Base-by-base conservation (phyloP, 371 early-diverging fungal genomes). In the Choanephora cucurbitarum region DNA sequence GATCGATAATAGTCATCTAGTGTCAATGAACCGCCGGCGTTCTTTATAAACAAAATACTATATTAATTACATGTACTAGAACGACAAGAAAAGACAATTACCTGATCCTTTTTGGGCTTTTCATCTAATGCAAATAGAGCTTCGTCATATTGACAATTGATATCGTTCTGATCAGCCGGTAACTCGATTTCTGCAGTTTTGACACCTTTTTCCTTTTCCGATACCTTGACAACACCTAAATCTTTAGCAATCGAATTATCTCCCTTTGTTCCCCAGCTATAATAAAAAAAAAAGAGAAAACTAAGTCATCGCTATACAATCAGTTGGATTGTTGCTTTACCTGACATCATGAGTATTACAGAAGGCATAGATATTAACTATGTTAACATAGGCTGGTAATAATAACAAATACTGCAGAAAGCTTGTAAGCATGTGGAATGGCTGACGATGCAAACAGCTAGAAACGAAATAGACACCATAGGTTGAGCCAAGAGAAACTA, bases 251-350 rank as follows among this genome's bases (percentile, higher is more conserved):
- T 60, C 21, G 67, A 71, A 55, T 82, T 88, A 63, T 89, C 94
- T 21, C 96, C 95, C 80, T 95, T 95, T 31, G 97, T 96, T 15
- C 97, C 97, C 97, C 97, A 96, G 10, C 92, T 82, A 28, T 21
- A 17, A 23, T 52, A n/a, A 24, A 57, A 21, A 24, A 32, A 24
- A 47, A 22, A 47, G 41, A 42, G 15, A 42, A 40, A 52, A 22
- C n/a, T n/a, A n/a, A n/a, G n/a, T n/a, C n/a, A n/a, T n/a, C n/a
- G n/a, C n/a, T n/a, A n/a, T n/a, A 32, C 23, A 54, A 43, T 19
- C 22, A 49, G 18, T 28, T 23, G 23, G 17, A 44, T 13, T 31
- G 10, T 3, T 1, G 2, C 22, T 58, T 47, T 78, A 77, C 84
- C 84, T 84, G 45, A 89, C 85, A 64, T 89, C 89, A 52, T 84